Percentiles rank a stretch among this genome's conserved stretches.
phyloP scores from a whole-genome alignment of 495 filamentous ascomycete genomes.

The Neurospora sp. region DNA sequence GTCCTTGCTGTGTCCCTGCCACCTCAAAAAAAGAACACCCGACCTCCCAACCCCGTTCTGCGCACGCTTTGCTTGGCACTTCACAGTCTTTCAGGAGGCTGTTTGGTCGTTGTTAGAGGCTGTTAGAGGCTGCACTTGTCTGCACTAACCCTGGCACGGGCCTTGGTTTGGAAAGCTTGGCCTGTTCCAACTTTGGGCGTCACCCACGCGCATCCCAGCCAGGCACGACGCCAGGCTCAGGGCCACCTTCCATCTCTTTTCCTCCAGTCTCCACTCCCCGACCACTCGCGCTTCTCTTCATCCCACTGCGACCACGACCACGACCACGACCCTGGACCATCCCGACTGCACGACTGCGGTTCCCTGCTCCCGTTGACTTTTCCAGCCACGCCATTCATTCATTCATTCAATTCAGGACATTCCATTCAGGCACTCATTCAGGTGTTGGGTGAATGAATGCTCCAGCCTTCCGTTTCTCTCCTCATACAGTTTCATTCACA shows the following conservation, averaged over 20 bases:
- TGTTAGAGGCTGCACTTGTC: not conserved
- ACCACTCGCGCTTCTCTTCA: not conserved
- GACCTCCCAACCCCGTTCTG: not conserved
- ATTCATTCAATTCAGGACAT: not conserved
- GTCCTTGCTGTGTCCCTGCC: not conserved
- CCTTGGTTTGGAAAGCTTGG: not conserved
- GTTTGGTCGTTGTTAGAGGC: not conserved
- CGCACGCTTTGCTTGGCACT: not conserved
- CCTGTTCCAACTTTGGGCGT: not conserved
- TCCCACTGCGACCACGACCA: not conserved
- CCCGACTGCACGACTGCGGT: not conserved
- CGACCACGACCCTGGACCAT: not conserved
- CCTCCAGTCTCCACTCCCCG: not conserved
- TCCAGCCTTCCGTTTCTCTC: not conserved
- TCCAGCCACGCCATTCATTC: slow-evolving; percentile 21
- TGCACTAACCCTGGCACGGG: not conserved
- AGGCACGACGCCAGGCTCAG: not conserved
- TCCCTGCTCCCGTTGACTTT: slow-evolving; percentile 11
- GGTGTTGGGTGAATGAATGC: not conserved
- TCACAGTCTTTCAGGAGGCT: not conserved
- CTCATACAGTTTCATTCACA: not conserved
- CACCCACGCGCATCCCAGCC: not conserved
- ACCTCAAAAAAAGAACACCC: not conserved
- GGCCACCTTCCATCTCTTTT: not conserved
- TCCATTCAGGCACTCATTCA: not conserved